A percentile compares a stretch with the other conserved stretches of the same genome.
Conservation (phyloP, 2,329 filamentous ascomycete species). For the Orbilia blumenaviensis region DNA sequence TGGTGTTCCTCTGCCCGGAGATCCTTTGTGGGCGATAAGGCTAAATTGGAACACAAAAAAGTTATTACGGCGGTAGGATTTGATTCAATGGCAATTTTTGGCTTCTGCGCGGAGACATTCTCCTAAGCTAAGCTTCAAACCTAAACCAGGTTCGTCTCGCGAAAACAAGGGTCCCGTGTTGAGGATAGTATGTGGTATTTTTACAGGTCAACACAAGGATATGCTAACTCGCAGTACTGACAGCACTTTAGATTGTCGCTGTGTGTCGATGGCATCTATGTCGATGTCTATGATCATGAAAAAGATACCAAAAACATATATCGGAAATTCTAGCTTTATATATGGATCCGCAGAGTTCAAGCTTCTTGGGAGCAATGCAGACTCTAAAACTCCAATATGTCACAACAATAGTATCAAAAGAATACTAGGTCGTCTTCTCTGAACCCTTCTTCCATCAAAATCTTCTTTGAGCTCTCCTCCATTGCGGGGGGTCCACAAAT, state of each 20-base stretch:
- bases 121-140: conserved; percentile 10
- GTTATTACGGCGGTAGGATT: conserved; percentile 9
- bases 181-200: neutral
- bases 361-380: neutral
- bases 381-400: neutral
- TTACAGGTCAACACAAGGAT: neutral
- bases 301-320: no score
- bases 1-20: conserved; percentile 10
- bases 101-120: conserved; percentile 42
- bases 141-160: neutral
- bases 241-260: neutral
- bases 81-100: neutral
- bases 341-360: no score
- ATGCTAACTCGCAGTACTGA: neutral
- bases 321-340: no score
- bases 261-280: no score
- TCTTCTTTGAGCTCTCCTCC: conserved; percentile 72
- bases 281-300: no score
- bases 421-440: conserved; percentile 76
- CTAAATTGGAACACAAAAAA: neutral
- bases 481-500: conserved; percentile 81
- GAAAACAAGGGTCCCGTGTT: neutral
- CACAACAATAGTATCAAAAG: conserved; percentile 67
- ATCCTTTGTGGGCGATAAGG: conserved; percentile 24
- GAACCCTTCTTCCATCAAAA: conserved; percentile 74